phyloP scores from a whole-genome alignment of 2,329 filamentous ascomycete species.

The Calonectria hawksworthii region DNA sequence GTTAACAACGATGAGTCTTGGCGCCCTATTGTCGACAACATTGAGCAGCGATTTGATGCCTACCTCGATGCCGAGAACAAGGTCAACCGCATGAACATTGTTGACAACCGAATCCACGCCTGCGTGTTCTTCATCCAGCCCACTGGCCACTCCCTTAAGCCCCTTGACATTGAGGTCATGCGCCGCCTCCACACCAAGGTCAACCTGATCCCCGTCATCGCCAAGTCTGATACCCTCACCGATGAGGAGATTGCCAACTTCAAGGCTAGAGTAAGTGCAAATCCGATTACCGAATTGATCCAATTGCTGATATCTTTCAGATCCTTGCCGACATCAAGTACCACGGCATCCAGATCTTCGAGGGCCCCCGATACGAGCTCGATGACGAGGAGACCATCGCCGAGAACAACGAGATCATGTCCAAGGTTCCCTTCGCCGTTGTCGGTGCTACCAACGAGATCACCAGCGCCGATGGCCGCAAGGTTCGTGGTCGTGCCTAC shows the following conservation, averaged over 20 bases:
- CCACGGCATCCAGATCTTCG: constrained; percentile 98
- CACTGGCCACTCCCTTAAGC: constrained; percentile 98
- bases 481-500: constrained; percentile 95
- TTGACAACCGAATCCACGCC: constrained; percentile 98
- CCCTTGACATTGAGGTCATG: constrained; percentile 99
- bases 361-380: constrained; percentile 97
- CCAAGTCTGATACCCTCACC: constrained; percentile 97
- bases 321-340: constrained; percentile 97
- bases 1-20: constrained; percentile 99
- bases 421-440: constrained; percentile 98
- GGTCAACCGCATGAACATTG: constrained; percentile 99
- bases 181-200: constrained; percentile 99
- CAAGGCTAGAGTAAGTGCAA: constrained; percentile 88
- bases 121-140: constrained; percentile 99
- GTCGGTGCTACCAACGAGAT: constrained; percentile 98
- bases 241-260: constrained; percentile 96
- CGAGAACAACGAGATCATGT: constrained; percentile 99
- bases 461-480: constrained; percentile 89
- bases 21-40: constrained; percentile 99
- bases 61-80: constrained; percentile 99
- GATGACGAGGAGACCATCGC: constrained; percentile 99
- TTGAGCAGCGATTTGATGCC: constrained; percentile 98
- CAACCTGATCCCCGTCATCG: constrained; percentile 99
- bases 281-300: background rate
- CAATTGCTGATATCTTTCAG: constrained; percentile 61